Percentiles rank a stretch among this genome's conserved stretches.
Evolutionary conservation across 2,329 filamentous ascomycete species (phyloP).

Genomic region (Colletotrichum tanaceti): DNA sequence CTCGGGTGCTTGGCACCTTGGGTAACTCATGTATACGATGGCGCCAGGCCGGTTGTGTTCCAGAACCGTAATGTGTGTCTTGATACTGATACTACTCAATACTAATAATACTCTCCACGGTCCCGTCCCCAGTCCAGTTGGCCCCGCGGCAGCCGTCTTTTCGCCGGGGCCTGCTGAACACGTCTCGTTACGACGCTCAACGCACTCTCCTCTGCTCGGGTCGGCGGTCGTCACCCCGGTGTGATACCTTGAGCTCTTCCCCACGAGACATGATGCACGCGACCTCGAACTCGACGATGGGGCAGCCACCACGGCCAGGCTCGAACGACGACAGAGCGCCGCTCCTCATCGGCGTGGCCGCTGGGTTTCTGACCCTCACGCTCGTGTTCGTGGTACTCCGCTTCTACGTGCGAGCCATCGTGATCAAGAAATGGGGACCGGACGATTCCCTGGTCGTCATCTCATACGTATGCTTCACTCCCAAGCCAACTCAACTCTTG

Average conservation of each 20-base stretch:
- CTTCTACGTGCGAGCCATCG: conserved; percentile 18
- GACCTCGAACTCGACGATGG: too few species aligned
- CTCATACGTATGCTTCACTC: conserved; percentile 17
- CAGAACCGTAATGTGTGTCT: too few species aligned
- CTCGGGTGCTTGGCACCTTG: not conserved
- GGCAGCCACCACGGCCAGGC: not conserved
- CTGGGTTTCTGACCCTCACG: conserved; percentile 13
- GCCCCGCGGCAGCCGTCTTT: not conserved
- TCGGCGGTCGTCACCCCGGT: too few species aligned
- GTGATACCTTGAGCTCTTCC: too few species aligned
- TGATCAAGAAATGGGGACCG: conserved; percentile 32
- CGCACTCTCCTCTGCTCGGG: too few species aligned
- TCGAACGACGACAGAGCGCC: conserved; percentile 7
- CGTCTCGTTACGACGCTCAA: too few species aligned
- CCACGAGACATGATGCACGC: conserved; percentile 1
- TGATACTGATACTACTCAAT: too few species aligned
- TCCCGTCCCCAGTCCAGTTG: not conserved
- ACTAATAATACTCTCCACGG: too few species aligned
- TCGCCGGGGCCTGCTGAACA: too few species aligned
- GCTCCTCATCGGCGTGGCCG: conserved; percentile 15
- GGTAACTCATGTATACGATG: conserved; percentile 1
- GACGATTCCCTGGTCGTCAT: conserved; percentile 26
- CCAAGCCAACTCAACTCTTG: not conserved
- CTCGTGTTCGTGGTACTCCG: conserved; percentile 26
- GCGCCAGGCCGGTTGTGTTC: not conserved